Percentiles rank a stretch among this genome's conserved stretches.
These are phyloP conservation scores for Glaciozyma martinii DNA, from an alignment of 768 basidiomycete species.

Conservation along the genomic window DNA sequence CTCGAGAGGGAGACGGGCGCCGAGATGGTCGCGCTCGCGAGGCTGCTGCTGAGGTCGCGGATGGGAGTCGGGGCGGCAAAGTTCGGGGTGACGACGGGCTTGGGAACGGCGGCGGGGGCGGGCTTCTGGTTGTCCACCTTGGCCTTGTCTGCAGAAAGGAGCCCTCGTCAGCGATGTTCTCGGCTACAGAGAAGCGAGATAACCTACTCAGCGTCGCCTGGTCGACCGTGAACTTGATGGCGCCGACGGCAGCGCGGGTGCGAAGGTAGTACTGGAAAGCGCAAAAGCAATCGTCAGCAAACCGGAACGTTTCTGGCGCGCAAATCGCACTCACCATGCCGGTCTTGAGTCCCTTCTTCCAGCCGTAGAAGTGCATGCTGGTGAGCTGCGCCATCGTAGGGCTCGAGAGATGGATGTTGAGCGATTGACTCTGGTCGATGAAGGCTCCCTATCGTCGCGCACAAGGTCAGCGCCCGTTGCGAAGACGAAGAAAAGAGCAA, in stretches of 20 bases:
- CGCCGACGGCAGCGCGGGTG: slow-evolving; percentile 86
- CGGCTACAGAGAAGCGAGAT: background rate
- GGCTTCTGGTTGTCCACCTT: slow-evolving; percentile 33
- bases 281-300: background rate
- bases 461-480: background rate
- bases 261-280: slow-evolving; percentile 59
- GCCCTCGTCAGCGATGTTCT: slow-evolving; percentile 11
- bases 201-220: slow-evolving; percentile 34
- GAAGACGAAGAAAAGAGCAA: background rate
- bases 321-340: slow-evolving; percentile 53
- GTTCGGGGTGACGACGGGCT: background rate
- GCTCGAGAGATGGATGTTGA: slow-evolving; percentile 84
- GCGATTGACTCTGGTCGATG: slow-evolving; percentile 90
- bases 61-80: slow-evolving; percentile 5
- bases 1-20: background rate
- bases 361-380: slow-evolving; percentile 98
- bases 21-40: slow-evolving; percentile 31
- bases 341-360: slow-evolving; percentile 99
- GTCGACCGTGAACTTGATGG: slow-evolving; percentile 90
- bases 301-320: background rate
- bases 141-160: slow-evolving; percentile 36
- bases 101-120: background rate
- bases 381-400: slow-evolving; percentile 88
- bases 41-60: slow-evolving; percentile 34
- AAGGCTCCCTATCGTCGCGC: slow-evolving; percentile 55